Evolutionary conservation across 306 rosid genomes (phyloP), one percentile per base, ranked within the genome.

Genomic region (Gastrolobium villosum): DNA sequence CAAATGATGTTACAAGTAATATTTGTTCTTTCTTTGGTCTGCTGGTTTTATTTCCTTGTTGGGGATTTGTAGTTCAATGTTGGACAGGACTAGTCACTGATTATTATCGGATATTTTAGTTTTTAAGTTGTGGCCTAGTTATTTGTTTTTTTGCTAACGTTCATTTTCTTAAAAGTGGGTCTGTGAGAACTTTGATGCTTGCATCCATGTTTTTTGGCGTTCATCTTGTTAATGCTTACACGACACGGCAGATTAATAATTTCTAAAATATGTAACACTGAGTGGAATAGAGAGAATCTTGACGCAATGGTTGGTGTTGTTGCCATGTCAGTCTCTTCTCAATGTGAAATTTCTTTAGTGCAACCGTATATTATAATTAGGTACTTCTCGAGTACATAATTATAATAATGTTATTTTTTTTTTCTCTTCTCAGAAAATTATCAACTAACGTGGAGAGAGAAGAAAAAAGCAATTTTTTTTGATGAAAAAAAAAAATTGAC

Each of bases 161-260:
- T 62, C 36, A 32, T 68, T 55, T 63, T 52, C 34, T 69, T 75
- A 63, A 45, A 55, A 36, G 15, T 44, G 6, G 41, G 28, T 14
- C 2, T 49, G 2, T 56, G 76, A 67, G 32, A 57, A 55, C 55
- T 77, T 53, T 20, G 28, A 30, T 77, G 28, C 66, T 77, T 65
- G 74, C 57, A 54, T 66, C 30, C 26, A 41, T 65, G 35, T 10
- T 65, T 36, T 48, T 35, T 5, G 40, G 10, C 26, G 3, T 48
- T 63, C 63, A 75, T 75, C 41, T 48, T 36, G 30, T 60, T 69
- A 28, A 62, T 48, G 32, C 75, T 44, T 7, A 40, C 63, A 65
- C 45, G 7, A 32, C 4, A 0, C 3, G n/a, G 45, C 30, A 9
- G 52, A 41, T 53, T 20, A 10, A 31, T 20, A 34, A 2, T 35